A percentile compares a stretch with the other conserved stretches of the same genome.
These are phyloP conservation scores for Penicillium hordei DNA, from an alignment of 2,329 filamentous ascomycete species.

Conservation along the genomic window DNA sequence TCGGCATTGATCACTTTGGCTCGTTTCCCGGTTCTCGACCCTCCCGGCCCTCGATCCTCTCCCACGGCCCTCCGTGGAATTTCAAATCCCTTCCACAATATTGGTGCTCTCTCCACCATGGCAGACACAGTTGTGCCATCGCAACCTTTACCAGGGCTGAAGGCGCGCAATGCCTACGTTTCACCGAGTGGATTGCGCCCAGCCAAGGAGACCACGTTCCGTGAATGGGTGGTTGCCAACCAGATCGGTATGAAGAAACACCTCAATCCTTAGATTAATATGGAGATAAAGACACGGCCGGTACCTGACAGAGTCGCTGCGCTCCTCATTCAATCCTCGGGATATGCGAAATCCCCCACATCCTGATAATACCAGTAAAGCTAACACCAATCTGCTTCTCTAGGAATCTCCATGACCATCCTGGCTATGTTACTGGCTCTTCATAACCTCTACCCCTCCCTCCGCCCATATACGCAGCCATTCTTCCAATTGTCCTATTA, in stretches of 20 bases:
- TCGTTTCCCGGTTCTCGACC: slow-evolving; percentile 1
- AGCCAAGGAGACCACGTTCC: slow-evolving; percentile 43
- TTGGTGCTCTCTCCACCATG: slow-evolving; percentile 28
- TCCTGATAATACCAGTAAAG: slow-evolving; percentile 3
- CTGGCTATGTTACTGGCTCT: slow-evolving; percentile 78
- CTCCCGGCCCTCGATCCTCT: not conserved
- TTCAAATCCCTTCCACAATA: not conserved
- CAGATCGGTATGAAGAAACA: slow-evolving; percentile 66
- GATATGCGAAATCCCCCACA: slow-evolving; percentile 10
- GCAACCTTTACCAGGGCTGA: slow-evolving; percentile 27
- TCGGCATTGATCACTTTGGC: slow-evolving; percentile 3
- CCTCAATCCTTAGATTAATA: not conserved
- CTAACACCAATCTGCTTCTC: slow-evolving; percentile 18
- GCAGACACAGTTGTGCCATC: slow-evolving; percentile 32
- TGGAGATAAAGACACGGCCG: not conserved
- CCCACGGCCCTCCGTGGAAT: not conserved
- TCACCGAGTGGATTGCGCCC: slow-evolving; percentile 31
- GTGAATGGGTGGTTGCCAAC: slow-evolving; percentile 70
- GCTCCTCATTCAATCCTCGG: not conserved
- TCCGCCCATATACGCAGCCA: slow-evolving; percentile 75
- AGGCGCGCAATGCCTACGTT: slow-evolving; percentile 44
- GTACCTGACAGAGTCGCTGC: not conserved
- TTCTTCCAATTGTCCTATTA: slow-evolving; percentile 88
- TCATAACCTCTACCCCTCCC: slow-evolving; percentile 77
- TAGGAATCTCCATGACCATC: slow-evolving; percentile 82